Percentiles rank a stretch among this genome's conserved stretches.
Evolutionary conservation across 176 grass and related monocot species (phyloP).

Genomic region (Carex cristatella): DNA sequence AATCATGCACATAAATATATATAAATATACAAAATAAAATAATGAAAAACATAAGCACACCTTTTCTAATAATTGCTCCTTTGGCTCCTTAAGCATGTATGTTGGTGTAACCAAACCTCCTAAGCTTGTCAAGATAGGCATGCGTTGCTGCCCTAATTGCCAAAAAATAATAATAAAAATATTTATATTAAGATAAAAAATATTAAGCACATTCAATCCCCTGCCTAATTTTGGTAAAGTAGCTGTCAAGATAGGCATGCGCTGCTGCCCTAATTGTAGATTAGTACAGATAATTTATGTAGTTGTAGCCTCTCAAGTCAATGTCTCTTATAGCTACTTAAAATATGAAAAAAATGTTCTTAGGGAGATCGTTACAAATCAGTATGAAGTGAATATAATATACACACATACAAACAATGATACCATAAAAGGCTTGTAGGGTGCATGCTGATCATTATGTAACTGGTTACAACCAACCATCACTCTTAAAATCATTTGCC

Average conservation of each 20-base stretch:
- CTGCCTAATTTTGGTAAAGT: not conserved
- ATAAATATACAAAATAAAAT: not conserved
- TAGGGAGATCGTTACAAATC: not conserved
- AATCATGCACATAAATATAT: not conserved
- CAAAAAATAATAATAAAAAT: slow-evolving; percentile 12
- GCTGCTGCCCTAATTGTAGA: too few relatives aligned
- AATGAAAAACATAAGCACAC: slow-evolving; percentile 27
- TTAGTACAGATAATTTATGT: not conserved
- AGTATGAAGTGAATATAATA: not conserved
- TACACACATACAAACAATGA: not conserved
- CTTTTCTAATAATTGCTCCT: slow-evolving; percentile 78
- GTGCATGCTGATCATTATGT: not conserved
- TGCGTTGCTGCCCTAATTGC: slow-evolving; percentile 22
- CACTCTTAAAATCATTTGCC: not conserved
- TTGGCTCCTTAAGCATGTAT: slow-evolving; percentile 54
- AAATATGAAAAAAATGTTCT: not conserved
- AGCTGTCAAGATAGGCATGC: too few relatives aligned
- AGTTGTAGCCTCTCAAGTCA: not conserved
- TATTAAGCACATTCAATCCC: not conserved
- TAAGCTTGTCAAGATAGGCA: slow-evolving; percentile 30
- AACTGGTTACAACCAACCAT: not conserved
- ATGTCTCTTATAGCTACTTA: not conserved
- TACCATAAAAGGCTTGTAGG: not conserved
- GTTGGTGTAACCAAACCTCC: slow-evolving; percentile 13
- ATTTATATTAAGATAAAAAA: not conserved